phyloP scores from a whole-genome alignment of 768 basidiomycete species.

The Lentinus tigrinus region DNA sequence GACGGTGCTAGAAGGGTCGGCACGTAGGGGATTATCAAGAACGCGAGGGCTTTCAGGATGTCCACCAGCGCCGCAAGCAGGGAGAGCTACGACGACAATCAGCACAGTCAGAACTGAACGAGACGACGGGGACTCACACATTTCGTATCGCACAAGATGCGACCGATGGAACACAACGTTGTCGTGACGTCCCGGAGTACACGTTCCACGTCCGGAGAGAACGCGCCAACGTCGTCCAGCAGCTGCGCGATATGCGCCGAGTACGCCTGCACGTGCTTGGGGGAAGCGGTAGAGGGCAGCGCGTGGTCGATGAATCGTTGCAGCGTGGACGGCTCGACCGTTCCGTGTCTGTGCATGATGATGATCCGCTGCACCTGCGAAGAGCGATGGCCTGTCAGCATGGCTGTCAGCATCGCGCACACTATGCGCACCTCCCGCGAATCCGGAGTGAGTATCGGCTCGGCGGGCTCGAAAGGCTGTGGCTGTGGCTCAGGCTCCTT shows the following conservation, averaged over 20 bases:
- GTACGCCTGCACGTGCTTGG: conserved; percentile 35
- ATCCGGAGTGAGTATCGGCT: conserved; percentile 35
- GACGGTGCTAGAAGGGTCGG: conserved; percentile 5
- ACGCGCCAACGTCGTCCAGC: conserved; percentile 44
- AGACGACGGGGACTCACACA: conserved; percentile 31
- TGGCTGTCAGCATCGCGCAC: not conserved
- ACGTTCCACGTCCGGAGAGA: conserved; percentile 6
- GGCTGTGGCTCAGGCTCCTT: not conserved
- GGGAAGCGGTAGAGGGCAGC: conserved; percentile 23
- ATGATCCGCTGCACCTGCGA: conserved; percentile 58
- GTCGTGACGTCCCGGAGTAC: conserved; percentile 15
- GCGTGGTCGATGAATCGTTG: conserved; percentile 48
- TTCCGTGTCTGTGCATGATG: conserved; percentile 51
- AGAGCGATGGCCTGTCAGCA: not conserved
- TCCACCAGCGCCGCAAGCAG: conserved; percentile 52
- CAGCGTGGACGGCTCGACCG: conserved; percentile 43
- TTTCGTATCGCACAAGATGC: conserved; percentile 11
- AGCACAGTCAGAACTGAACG: conserved; percentile 18
- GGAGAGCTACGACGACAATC: conserved; percentile 34
- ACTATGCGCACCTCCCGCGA: conserved; percentile 48
- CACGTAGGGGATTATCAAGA: conserved; percentile 38
- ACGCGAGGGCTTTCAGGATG: conserved; percentile 45
- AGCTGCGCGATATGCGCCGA: conserved; percentile 42
- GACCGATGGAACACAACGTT: conserved; percentile 22
- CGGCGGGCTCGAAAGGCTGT: conserved; percentile 35